Base-by-base conservation (phyloP, 805 yeast species). In the Clavispora vitiphila region DNA sequence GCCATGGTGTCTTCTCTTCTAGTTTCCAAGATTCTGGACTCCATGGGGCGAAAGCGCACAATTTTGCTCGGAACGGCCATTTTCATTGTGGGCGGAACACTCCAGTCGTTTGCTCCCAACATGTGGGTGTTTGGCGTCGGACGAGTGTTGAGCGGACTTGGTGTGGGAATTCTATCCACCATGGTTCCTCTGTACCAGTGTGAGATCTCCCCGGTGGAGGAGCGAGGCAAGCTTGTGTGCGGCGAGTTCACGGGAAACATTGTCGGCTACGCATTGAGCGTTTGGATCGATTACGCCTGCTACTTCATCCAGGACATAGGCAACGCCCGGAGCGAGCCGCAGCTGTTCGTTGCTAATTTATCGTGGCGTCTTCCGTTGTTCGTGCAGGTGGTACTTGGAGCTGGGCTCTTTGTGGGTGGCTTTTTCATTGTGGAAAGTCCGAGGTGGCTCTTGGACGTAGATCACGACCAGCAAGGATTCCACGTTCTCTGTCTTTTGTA, bases 211-310 rank as follows among this genome's bases (percentile, higher is more conserved):
- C 96, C 96, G 1, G 83, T 89, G 19, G 86, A 86, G 55, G 86
- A 85, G 51, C 74, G 96, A 56, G 96, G 96, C 2, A 76, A 79
- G 54, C 69, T 87, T 40, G 95, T 91, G 3, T 86, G 95, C 57
- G 83, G 87, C 27, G 95, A 88, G 58, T 89, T 87, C 62, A 82
- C 95, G 0, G 95, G 95, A 9, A 88, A 87, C 62, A 80, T 88
- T 34, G 57, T 81, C 5, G 96, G 96, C 5, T 89, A 87, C 60
- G 76, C 86, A 2, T 67, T 83, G 16, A 82, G 93, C 37, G 91
- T 88, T 19, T 88, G 96, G 96, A 80, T 86, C 3, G 95, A 86
- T 63, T 89, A 85, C 58, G 69, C 73, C 35, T 82, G 89, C 57
- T 81, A 84, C 37, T 85, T 69, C 53, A 68, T 86, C 34, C 74